These are phyloP conservation scores for Coniferiporia weirii DNA, from an alignment of 1,284 basidiomycete species.

Conservation along the genomic window DNA sequence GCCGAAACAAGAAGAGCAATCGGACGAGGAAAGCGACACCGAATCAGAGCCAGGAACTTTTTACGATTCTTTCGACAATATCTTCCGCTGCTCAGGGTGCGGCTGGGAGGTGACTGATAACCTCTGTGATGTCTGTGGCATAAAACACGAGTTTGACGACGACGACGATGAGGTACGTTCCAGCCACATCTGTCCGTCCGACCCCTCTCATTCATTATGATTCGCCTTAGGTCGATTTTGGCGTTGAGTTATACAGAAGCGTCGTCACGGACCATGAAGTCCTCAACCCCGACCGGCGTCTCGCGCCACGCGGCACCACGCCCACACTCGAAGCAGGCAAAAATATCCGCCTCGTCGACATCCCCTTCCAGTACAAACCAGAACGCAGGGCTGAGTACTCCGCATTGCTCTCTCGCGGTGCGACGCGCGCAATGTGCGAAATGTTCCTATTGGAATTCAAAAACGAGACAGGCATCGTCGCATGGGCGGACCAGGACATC, in stretches of 20 bases:
- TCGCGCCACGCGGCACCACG: background rate
- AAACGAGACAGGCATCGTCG: slow-evolving; percentile 28
- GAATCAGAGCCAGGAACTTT: background rate
- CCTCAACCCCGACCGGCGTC: background rate
- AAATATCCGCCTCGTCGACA: slow-evolving; percentile 4
- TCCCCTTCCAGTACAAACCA: slow-evolving; percentile 12
- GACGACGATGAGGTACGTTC: background rate
- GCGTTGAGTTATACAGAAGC: background rate
- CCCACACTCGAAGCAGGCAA: background rate
- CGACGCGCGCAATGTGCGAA: slow-evolving; percentile 32
- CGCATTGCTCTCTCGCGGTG: slow-evolving; percentile 29
- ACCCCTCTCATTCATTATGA: background rate
- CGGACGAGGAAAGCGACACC: background rate
- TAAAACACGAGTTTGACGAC: background rate
- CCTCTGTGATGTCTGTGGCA: background rate
- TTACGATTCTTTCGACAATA: background rate
- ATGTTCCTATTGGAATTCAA: slow-evolving; percentile 29
- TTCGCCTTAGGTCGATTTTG: background rate
- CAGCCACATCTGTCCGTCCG: background rate
- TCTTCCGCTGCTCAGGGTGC: background rate
- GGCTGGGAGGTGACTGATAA: background rate
- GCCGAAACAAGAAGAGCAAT: background rate
- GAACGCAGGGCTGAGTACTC: slow-evolving; percentile 22
- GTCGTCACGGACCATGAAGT: background rate
- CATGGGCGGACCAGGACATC: slow-evolving; percentile 29